A percentile compares a stretch with the other conserved stretches of the same genome.
phyloP scores from a whole-genome alignment of 108 stramenopile species.

The Skeletonema tropicum region DNA sequence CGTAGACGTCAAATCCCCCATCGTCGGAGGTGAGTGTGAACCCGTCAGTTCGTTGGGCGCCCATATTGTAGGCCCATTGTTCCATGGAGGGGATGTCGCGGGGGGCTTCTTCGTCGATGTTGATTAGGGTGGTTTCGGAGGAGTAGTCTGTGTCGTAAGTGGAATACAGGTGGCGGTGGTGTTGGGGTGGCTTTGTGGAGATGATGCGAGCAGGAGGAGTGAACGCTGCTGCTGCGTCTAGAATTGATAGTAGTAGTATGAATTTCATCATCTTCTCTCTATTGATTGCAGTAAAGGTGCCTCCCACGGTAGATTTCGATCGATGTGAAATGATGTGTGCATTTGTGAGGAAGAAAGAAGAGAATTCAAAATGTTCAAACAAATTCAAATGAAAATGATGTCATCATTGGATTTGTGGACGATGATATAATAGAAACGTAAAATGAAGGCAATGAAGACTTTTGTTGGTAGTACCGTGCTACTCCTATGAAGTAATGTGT shows the following conservation, averaged over 20 bases:
- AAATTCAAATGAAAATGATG: too few species aligned
- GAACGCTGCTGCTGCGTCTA: background rate
- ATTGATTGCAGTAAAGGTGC: background rate
- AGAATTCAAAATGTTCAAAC: too few species aligned
- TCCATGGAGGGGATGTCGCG: constrained; percentile 54
- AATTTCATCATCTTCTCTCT: background rate
- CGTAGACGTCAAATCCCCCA: constrained; percentile 39
- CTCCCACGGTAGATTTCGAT: too few species aligned
- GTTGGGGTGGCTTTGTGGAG: background rate
- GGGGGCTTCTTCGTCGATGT: constrained; percentile 38
- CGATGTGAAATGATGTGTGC: too few species aligned
- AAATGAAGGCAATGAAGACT: too few species aligned
- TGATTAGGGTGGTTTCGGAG: constrained; percentile 16
- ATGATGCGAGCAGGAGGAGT: background rate
- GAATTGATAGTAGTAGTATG: background rate
- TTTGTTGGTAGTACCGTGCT: too few species aligned
- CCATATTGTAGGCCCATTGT: constrained; percentile 40
- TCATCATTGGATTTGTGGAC: too few species aligned
- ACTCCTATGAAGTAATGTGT: too few species aligned
- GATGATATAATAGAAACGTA: too few species aligned
- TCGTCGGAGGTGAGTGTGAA: constrained; percentile 45
- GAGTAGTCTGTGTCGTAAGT: constrained; percentile 1
- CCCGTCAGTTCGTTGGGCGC: constrained; percentile 42
- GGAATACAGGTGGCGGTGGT: background rate
- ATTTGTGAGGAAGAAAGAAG: too few species aligned